These are phyloP conservation scores for Linnemannia elongata DNA, from an alignment of 192 early-diverging fungal species.

Conservation along the genomic window DNA sequence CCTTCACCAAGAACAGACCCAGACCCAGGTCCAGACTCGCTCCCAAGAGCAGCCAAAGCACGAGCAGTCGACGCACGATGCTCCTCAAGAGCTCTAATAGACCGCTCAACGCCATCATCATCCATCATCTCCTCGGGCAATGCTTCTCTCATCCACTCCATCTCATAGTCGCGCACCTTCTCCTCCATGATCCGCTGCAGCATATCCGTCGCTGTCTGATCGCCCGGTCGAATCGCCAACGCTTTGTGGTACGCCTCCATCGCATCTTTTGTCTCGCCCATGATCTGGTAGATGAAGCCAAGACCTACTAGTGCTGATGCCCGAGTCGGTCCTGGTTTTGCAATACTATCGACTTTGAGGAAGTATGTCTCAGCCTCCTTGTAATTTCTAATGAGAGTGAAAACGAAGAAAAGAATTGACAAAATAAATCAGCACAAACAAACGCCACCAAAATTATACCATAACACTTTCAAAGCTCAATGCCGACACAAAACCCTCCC, in stretches of 20 bases:
- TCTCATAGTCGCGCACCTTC: conserved; percentile 24
- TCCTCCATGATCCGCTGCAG: conserved; percentile 57
- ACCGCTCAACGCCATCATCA: conserved; percentile 16
- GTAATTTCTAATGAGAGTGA: conserved; percentile 20
- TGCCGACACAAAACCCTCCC: background rate
- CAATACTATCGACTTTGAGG: conserved; percentile 25
- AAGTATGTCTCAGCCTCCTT: conserved; percentile 40
- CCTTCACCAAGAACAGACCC: background rate
- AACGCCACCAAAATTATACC: no score
- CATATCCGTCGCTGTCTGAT: conserved; percentile 58
- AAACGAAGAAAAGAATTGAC: background rate
- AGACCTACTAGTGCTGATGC: conserved; percentile 62
- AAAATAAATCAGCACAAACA: background rate
- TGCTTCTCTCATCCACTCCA: conserved; percentile 37
- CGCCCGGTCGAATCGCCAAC: conserved; percentile 51
- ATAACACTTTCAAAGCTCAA: background rate
- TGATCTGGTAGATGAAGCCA: conserved; percentile 71
- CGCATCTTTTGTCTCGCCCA: conserved; percentile 63
- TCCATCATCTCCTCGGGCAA: conserved; percentile 26
- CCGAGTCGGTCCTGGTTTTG: conserved; percentile 33
- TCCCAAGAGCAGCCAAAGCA: background rate
- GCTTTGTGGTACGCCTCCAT: conserved; percentile 69
- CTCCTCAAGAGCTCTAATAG: background rate
- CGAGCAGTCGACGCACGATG: background rate
- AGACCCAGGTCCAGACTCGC: background rate